These are phyloP conservation scores for Pleurotus tuoliensis DNA, from an alignment of 768 basidiomycete species.

Conservation along the genomic window DNA sequence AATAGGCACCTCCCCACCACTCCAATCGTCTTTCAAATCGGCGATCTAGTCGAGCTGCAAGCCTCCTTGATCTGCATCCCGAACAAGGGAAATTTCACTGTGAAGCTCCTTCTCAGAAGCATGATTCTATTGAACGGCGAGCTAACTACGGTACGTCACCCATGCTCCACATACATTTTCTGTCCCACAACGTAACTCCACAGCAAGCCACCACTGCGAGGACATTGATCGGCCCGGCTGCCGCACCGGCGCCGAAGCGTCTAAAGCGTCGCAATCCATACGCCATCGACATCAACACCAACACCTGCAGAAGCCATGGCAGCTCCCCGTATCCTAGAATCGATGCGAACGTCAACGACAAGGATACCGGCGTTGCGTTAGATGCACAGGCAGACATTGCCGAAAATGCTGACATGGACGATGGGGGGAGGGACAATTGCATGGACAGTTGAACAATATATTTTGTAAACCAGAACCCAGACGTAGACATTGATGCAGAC, in stretches of 20 bases:
- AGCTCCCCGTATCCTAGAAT: no score
- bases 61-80: not conserved
- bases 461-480: no score
- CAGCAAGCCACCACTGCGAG: not conserved
- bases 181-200: not conserved
- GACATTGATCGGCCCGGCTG: not conserved
- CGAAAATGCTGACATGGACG: no score
- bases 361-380: no score
- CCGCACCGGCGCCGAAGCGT: not conserved
- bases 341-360: no score
- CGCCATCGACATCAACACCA: not conserved
- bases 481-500: no score
- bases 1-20: not conserved
- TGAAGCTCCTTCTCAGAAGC: not conserved
- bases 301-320: no score
- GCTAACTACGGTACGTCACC: not conserved
- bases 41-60: not conserved
- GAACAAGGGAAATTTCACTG: not conserved
- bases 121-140: not conserved
- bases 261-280: not conserved
- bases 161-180: not conserved
- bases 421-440: no score
- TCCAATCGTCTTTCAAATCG: not conserved
- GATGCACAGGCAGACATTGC: no score
- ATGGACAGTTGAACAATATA: no score